Evolutionary conservation across 1,284 basidiomycete genomes (phyloP), one percentile per base, ranked within the genome.

Genomic region (Cutaneotrichosporon arboriforme): DNA sequence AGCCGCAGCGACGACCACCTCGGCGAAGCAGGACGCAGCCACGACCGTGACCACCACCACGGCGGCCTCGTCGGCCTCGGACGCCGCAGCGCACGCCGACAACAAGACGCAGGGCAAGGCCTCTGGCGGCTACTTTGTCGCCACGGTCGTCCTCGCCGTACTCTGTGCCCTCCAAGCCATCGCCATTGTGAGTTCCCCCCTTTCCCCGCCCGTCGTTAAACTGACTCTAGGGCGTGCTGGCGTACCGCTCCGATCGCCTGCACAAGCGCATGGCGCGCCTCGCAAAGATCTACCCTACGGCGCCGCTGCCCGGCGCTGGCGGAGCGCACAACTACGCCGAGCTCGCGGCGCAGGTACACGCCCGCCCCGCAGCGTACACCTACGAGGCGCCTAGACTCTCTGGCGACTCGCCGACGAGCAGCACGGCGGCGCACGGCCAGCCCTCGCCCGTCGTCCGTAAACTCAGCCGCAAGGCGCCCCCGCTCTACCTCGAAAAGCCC

Each of bases 381-480:
- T 22, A 21, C 18, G 10, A 22, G 13, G 10, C 38, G 38, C 10
- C 18, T 20, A 17, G 20, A 20, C 18, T 44, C 23, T 17, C 26
- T 4, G 42, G 18, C 17, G 26, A 22, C 21, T 26, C 42, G 23
- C 8, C 22, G 14, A 26, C 26, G 3, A 12, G 5, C 20, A 18
- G 18, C 20, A 39, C 9, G 38, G 8, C 17, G n/a, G n/a, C n/a
- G n/a, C n/a, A n/a, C n/a, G n/a, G n/a, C 36, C 36, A 15, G 36
- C 38, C 10, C 9, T 21, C 18, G 10, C 26, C 23, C 15, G 26
- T 44, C 17, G 42, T 33, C 23, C 42, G 42, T n/a, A 44, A 44
- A 23, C 15, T 44, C 42, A 26, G 20, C 15, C 42, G 42, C 42
- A 44, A 44, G 42, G 42, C 42, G n/a, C 42, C 42, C 7, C 42